Percentiles rank a stretch among this genome's conserved stretches.
phyloP scores from a whole-genome alignment of 164 flowering plant species.

The Magnolia changhungtana region DNA sequence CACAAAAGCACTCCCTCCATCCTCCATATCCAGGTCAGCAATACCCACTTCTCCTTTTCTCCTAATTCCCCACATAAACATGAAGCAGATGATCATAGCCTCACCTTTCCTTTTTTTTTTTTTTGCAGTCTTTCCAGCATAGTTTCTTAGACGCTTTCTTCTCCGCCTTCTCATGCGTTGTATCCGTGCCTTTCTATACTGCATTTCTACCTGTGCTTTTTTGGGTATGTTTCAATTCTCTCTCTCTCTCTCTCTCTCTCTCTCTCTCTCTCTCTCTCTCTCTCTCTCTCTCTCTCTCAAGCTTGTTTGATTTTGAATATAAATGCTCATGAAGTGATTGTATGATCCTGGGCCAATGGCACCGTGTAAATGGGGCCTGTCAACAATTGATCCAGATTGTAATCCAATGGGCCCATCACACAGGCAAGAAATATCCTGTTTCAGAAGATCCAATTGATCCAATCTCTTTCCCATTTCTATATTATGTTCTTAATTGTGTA shows the following conservation, averaged over 20 bases:
- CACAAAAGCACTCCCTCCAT: conserved; percentile 44
- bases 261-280: not conserved
- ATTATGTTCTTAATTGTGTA: not conserved
- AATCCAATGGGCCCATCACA: no score
- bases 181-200: conserved; percentile 98
- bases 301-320: not conserved
- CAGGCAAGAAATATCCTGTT: no score
- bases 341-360: not conserved
- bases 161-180: conserved; percentile 81
- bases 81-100: not conserved
- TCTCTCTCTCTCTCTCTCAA: conserved; percentile 5
- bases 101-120: not conserved
- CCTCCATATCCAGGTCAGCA: conserved; percentile 75
- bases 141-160: conserved; percentile 66
- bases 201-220: conserved; percentile 92
- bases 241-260: not conserved
- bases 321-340: not conserved
- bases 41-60: conserved; percentile 13
- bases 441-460: not conserved
- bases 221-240: conserved; percentile 61
- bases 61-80: not conserved
- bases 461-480: not conserved
- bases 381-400: no score
- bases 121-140: conserved; percentile 72
- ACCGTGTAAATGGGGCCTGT: not conserved